Evolutionary conservation across 129 eudicot genomes (phyloP).

Genomic region (Scalesia atractyloides): DNA sequence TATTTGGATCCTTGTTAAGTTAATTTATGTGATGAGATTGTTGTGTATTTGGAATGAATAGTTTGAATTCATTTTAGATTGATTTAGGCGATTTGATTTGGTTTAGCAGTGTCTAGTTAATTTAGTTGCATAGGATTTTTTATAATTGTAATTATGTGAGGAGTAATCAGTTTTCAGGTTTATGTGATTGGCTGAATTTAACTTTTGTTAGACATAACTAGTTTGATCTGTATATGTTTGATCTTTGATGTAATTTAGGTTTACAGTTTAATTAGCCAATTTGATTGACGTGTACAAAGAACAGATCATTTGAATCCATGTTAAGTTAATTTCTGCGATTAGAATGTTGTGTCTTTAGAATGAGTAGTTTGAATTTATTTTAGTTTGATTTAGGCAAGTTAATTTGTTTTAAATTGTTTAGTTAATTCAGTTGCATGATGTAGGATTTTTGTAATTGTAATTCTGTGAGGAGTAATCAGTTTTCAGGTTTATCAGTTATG

Average conservation of each 20-base stretch:
- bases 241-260: slow-evolving; percentile 13
- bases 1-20: background rate
- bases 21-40: too few relatives aligned
- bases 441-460: slow-evolving; percentile 3
- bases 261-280: slow-evolving; percentile 4
- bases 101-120: too few relatives aligned
- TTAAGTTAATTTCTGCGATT: background rate
- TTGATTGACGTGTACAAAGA: background rate
- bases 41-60: too few relatives aligned
- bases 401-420: slow-evolving; percentile 11
- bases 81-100: background rate
- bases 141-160: too few relatives aligned
- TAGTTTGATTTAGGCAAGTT: background rate
- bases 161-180: too few relatives aligned
- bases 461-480: background rate
- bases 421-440: slow-evolving; percentile 9
- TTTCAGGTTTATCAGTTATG: too few relatives aligned
- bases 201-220: background rate
- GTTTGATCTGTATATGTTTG: slow-evolving; percentile 18
- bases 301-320: slow-evolving; percentile 1
- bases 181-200: background rate
- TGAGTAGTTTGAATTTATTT: slow-evolving; percentile 10
- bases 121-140: too few relatives aligned
- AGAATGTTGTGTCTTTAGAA: slow-evolving; percentile 3
- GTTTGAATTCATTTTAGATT: too few relatives aligned